phyloP scores from a whole-genome alignment of 2,329 filamentous ascomycete genomes.

The Colletotrichum sp. region DNA sequence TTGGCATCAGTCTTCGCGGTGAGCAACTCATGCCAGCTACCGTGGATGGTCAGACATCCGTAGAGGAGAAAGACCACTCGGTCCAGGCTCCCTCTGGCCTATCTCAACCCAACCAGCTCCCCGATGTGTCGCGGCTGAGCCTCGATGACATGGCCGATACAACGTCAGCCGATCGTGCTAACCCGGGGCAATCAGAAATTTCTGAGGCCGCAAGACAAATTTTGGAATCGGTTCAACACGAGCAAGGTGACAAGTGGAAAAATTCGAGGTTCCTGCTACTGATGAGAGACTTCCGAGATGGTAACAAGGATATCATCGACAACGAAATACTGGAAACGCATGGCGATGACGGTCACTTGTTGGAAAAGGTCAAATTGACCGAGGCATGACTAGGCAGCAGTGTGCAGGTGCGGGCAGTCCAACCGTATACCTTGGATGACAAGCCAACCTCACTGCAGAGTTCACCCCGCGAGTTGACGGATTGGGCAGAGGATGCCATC shows the following conservation, averaged over 20 bases:
- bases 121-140: background rate
- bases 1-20: background rate
- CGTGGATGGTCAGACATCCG: too few relatives aligned
- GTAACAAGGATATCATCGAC: conserved; percentile 47
- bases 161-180: background rate
- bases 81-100: background rate
- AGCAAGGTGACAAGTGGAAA: conserved; percentile 51
- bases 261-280: conserved; percentile 49
- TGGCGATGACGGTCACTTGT: background rate
- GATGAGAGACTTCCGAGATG: conserved; percentile 51
- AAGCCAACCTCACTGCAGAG: background rate
- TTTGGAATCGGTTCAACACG: conserved; percentile 48
- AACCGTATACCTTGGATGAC: background rate
- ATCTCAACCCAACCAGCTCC: background rate
- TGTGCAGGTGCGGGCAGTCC: background rate
- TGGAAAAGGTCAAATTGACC: background rate
- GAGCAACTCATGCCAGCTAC: background rate
- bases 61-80: background rate
- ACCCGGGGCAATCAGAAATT: conserved; percentile 30
- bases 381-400: background rate
- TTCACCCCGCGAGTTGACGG: background rate
- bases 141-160: background rate
- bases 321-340: conserved; percentile 42
- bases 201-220: conserved; percentile 48
- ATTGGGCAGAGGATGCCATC: background rate